Evolutionary conservation across 2,329 filamentous ascomycete genomes (phyloP), one percentile per base, ranked within the genome.

Genomic region (Fusarium sp.): DNA sequence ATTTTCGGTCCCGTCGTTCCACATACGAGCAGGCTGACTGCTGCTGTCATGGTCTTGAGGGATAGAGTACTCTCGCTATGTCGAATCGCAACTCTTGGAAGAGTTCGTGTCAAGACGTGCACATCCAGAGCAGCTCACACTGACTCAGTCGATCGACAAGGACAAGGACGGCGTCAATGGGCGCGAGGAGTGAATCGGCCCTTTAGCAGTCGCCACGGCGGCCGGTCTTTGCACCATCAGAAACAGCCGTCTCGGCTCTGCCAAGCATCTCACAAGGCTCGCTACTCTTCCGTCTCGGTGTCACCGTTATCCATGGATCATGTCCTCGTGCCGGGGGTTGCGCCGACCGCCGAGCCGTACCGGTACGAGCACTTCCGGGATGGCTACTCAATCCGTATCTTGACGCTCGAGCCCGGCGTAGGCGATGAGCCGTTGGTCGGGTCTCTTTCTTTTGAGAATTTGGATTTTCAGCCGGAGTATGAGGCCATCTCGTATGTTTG

Each of bases 401-500:
- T 82, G 33, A 81, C 77, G 9, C 74, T 82, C n/a, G 66, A 76
- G 37, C 79, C 81, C 2, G 80, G 80, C 7, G 68, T 65, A 4
- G 77, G 75, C 10, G 64, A 76, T 15, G 77, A 78, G 9, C 80
- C 80, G 25, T 69, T 82, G 20, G 68, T 76, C 17, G 81, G 81
- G 20, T 61, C 64, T 33, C 77, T 82, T 27, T 63, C 64, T 4
- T 52, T 74, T 10, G 78, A 80, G 63, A 65, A 69, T 25, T 71
- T 82, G 15, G 74, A 78, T 57, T 58, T 63, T 6, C 38, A 27
- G 3, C 77, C 77, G 1, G 52, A 63, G 12, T 84, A 83, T 66
- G 81, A 82, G 33, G 75, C 81, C 30, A 78, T 83, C 60, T 83
- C 82, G 4, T 83, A 84, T 35, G 82, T 81, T 27, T 83, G 82